Conservation (phyloP, 2,329 filamentous ascomycete genomes). For the Aspergillus puulaauensis region DNA sequence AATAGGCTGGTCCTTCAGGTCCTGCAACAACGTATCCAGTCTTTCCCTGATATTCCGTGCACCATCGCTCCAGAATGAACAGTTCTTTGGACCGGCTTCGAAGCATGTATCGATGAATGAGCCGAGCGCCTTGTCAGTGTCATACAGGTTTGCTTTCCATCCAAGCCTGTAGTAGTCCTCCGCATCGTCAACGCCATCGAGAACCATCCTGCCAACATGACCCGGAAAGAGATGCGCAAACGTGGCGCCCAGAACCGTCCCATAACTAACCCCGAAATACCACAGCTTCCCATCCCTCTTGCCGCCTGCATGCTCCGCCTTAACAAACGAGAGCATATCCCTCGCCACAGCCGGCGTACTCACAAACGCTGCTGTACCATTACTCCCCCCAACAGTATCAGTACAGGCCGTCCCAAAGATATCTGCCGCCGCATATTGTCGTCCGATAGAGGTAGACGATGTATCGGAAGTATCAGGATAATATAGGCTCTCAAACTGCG, state of each 20-base stretch:
- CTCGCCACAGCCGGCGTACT: constrained; percentile 29
- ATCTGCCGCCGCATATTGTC: constrained; percentile 12
- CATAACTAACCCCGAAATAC: constrained; percentile 38
- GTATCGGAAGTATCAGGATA: constrained; percentile 15
- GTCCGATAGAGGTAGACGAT: constrained; percentile 13
- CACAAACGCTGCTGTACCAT: constrained; percentile 28
- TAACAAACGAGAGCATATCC: constrained; percentile 31
- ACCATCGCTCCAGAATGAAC: neutral
- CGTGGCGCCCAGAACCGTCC: constrained; percentile 40
- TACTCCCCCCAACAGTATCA: constrained; percentile 6
- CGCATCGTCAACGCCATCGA: constrained; percentile 21
- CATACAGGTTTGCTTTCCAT: constrained; percentile 16
- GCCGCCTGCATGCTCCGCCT: constrained; percentile 18
- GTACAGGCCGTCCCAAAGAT: constrained; percentile 18
- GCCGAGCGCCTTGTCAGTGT: constrained; percentile 42
- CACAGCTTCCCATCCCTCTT: constrained; percentile 15
- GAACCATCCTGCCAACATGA: constrained; percentile 14
- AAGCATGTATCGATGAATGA: neutral
- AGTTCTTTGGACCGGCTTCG: neutral
- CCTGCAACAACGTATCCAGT: neutral
- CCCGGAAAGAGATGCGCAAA: constrained; percentile 42
- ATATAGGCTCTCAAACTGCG: constrained; percentile 16
- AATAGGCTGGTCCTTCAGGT: neutral
- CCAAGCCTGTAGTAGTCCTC: constrained; percentile 19
- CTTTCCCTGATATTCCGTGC: neutral